A percentile compares a stretch with the other conserved stretches of the same genome.
phyloP scores from a whole-genome alignment of 306 rosid species.

The Vicia villosa region DNA sequence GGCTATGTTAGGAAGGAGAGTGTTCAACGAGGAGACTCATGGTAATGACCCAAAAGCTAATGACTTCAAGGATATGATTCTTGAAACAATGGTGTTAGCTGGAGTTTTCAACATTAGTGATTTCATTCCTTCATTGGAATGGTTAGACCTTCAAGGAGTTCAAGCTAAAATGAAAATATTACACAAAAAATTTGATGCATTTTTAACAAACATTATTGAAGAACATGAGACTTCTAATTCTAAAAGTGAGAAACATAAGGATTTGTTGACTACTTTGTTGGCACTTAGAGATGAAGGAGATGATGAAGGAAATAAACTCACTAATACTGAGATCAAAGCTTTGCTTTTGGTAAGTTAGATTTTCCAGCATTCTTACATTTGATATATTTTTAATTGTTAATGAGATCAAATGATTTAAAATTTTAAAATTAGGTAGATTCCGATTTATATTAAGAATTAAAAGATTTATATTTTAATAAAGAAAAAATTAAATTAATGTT shows the following conservation, averaged over 20 bases:
- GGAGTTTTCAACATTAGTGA: conserved; percentile 81
- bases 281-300: conserved; percentile 41
- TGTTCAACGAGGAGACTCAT: conserved; percentile 57
- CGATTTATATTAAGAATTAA: too few species aligned
- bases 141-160: conserved; percentile 74
- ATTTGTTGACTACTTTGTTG: conserved; percentile 64
- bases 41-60: conserved; percentile 57
- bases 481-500: too few species aligned
- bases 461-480: too few species aligned
- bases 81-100: conserved; percentile 69
- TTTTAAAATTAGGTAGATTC: too few species aligned
- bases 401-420: too few species aligned
- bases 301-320: conserved; percentile 54
- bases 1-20: conserved; percentile 64
- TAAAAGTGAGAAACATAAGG: conserved; percentile 42
- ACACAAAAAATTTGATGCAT: conserved; percentile 37
- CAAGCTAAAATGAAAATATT: conserved; percentile 70
- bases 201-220: conserved; percentile 55
- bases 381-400: too few species aligned
- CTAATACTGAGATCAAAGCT: conserved; percentile 69
- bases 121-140: conserved; percentile 67
- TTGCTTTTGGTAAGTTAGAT: conserved; percentile 65
- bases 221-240: conserved; percentile 45
- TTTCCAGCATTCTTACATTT: too few species aligned
- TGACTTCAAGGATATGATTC: conserved; percentile 72